Base-by-base conservation (phyloP, 306 rosid genomes). In the Spatholobus suberectus region DNA sequence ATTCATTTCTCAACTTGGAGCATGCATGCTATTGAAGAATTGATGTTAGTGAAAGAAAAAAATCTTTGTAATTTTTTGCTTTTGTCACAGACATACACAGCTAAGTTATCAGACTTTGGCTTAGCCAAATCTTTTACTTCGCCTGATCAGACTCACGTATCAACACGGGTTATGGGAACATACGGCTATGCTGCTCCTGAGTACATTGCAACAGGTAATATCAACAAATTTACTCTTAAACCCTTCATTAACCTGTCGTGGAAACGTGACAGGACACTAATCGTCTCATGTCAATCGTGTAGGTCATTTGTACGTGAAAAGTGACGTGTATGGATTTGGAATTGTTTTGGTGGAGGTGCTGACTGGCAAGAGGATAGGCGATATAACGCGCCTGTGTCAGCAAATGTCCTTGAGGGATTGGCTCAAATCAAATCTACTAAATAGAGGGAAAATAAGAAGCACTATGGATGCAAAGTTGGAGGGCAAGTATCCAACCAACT, bases 261-360 rank as follows among this genome's bases (percentile, higher is more conserved):
- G 54, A 38, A 37, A 47, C 13, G 10, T 38, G 78, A 6, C 20
- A 0, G 52, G 38, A 65, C 13, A 78, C 75, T 67, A 49, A 18
- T 52, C 13, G n/a, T 63, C 18, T 58, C 13, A 41, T 54, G 75
- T 43, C 66, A 72, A 65, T 85, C 15, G 44, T 38, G 76, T 86
- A 93, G 99, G 98, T 67, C 97, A 89, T 80, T 77, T 93, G 83
- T 86, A 86, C 2, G 90, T 93, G 37, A 93, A 96, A 84, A 93
- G 98, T 21, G 94, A 96, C 6, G 97, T 96, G 1, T 96, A 92
- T 29, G 97, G 97, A 41, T 93, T 89, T 81, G 99, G 98, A n/a
- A 86, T 92, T 8, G 96, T 93, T 46, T 79, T 93, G 88, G 51
- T 91, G 15, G 99, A 96, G 92, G 85, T 93, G 21, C 51, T 96